These are phyloP conservation scores for Fusarium duplospermum DNA, from an alignment of 2,329 filamentous ascomycete genomes.

Conservation along the genomic window DNA sequence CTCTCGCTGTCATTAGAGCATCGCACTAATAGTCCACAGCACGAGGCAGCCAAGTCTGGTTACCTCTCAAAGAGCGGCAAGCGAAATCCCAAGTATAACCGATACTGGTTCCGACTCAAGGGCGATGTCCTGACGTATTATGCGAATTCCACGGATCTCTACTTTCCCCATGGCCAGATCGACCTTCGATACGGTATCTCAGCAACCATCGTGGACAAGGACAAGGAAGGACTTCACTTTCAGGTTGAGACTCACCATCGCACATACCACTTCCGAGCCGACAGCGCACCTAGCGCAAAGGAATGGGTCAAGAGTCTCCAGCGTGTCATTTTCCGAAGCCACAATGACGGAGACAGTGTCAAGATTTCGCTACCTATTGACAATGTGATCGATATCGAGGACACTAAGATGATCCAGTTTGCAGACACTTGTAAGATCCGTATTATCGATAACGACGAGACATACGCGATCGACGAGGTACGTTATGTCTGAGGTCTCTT, in stretches of 20 bases:
- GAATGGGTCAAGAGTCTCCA: slow-evolving; percentile 97
- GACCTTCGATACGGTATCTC: slow-evolving; percentile 93
- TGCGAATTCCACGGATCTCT: slow-evolving; percentile 82
- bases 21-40: slow-evolving; percentile 56
- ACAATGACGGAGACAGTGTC: slow-evolving; percentile 96
- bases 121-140: slow-evolving; percentile 94
- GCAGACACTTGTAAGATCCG: slow-evolving; percentile 94
- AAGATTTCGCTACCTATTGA: slow-evolving; percentile 92
- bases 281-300: slow-evolving; percentile 87
- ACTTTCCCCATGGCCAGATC: slow-evolving; percentile 92
- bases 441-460: slow-evolving; percentile 93
- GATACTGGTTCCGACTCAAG: slow-evolving; percentile 94
- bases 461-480: slow-evolving; percentile 94
- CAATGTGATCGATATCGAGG: slow-evolving; percentile 92
- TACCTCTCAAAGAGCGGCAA: slow-evolving; percentile 90
- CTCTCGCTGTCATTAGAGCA: neutral
- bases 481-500: slow-evolving; percentile 28
- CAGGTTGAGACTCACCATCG: slow-evolving; percentile 84
- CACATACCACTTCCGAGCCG: slow-evolving; percentile 88
- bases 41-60: slow-evolving; percentile 84
- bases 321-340: slow-evolving; percentile 93
- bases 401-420: slow-evolving; percentile 89
- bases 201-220: slow-evolving; percentile 80
- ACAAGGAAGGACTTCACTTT: slow-evolving; percentile 82
- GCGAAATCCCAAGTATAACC: slow-evolving; percentile 86